phyloP scores from a whole-genome alignment of 805 yeast genomes.

The Ogataea thermomethanolica region DNA sequence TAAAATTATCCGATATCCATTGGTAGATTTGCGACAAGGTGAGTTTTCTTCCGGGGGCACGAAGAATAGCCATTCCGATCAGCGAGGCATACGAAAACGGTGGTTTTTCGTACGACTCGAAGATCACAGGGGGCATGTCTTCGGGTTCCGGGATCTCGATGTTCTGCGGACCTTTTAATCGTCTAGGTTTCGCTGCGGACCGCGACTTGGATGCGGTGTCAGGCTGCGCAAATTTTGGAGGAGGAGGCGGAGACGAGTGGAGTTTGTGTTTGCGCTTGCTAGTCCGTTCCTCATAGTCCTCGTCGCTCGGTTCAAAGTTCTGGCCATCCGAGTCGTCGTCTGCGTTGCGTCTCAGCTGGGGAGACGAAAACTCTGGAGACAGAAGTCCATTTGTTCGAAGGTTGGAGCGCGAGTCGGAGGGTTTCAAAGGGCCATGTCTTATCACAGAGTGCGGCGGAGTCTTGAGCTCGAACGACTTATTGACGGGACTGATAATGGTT shows the following conservation, averaged over 20 bases:
- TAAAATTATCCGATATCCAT: slow-evolving; percentile 88
- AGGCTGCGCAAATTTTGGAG: slow-evolving; percentile 20
- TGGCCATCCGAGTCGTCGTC: slow-evolving; percentile 8
- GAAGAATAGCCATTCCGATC: slow-evolving; percentile 87
- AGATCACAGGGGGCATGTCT: slow-evolving; percentile 40
- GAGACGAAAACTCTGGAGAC: slow-evolving; percentile 48
- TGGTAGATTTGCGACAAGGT: slow-evolving; percentile 81
- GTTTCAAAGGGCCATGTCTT: slow-evolving; percentile 13
- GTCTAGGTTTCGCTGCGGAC: slow-evolving; percentile 13
- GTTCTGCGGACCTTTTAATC: slow-evolving; percentile 28
- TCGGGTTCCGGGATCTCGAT: slow-evolving; percentile 35
- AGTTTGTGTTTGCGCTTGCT: slow-evolving; percentile 16
- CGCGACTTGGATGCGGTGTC: slow-evolving; percentile 6
- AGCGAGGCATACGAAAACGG: slow-evolving; percentile 92
- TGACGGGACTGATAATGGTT: slow-evolving; percentile 26
- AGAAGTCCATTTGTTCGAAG: slow-evolving; percentile 24
- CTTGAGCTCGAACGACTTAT: slow-evolving; percentile 26
- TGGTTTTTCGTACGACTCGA: slow-evolving; percentile 65
- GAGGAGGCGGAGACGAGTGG: slow-evolving; percentile 21
- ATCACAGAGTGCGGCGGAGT: slow-evolving; percentile 32
- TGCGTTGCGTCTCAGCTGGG: slow-evolving; percentile 31
- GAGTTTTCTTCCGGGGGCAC: slow-evolving; percentile 68
- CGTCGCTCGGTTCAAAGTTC: slow-evolving; percentile 10
- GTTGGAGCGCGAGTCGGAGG: slow-evolving; percentile 8
- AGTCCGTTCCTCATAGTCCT: slow-evolving; percentile 14